Evolutionary conservation across 73 alveolate genomes (phyloP), one percentile per base, ranked within the genome.

Genomic region (Paramecium bursaria): DNA sequence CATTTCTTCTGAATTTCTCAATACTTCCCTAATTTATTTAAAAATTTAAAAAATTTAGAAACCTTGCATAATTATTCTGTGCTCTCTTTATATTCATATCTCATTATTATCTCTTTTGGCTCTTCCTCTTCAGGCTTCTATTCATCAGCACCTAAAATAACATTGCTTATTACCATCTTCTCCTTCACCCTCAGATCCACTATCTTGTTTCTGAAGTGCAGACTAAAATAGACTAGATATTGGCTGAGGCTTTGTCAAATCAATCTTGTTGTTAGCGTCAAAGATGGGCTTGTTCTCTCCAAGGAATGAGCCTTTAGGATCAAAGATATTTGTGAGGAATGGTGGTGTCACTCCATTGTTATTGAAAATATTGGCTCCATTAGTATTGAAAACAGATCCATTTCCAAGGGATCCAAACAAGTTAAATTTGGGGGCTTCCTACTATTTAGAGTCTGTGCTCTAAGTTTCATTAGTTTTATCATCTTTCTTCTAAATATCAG

Each of bases 71-170:
- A 39, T 67, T 67, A 67, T 35, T 67, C 82, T 9, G 82, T 67
- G 39, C 44, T 67, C 48, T 42, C 33, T 9, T 17, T 33, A 67
- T 67, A 67, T 7, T 67, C 30, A 67, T 67, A 67, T 6, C 44
- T 67, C 82, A 67, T 67, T 5, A 67, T 26, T 7, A 67, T n/a
- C 44, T 67, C 33, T 39, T 67, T 39, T 35, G 82, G 82, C 35
- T 67, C 82, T 13, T 67, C 82, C 33, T 67, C 82, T 21, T 67
- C 82, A 21, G 82, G 55, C 11, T 67, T 67, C 44, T 33, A 39
- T 44, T 67, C 82, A 7, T 67, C 82, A 10, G 15, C 15, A 25
- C 82, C 82, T 67, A 67, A 35, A 39, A 39, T n/a, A 14, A 25
- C 0, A 35, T 33, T 1, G 11, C 11, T 7, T 7, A 10, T 13